Base-by-base conservation (phyloP, 148 eudicot genomes). In the Vaccinium darrowii region DNA sequence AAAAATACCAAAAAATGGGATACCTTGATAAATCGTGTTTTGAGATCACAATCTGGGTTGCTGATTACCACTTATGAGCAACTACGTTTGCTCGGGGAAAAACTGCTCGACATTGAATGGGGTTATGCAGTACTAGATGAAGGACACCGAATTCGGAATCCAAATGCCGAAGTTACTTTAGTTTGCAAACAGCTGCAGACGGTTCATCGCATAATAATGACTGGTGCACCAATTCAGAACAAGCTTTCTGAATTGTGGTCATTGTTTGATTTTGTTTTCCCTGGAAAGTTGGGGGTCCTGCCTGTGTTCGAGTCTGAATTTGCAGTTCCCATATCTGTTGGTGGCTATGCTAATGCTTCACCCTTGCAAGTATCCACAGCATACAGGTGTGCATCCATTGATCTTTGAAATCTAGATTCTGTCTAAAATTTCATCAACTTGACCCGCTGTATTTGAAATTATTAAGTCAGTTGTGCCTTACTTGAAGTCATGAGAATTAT, bases 331-430 rank as follows among this genome's bases (percentile, higher is more conserved):
- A 97, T 97, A 89, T 83, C 96, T 86, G 95, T 97, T 87, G 99
- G 99, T 80, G 99, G 99, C 86, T 97, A 97, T 93, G 98, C 99
- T 84, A 97, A 97, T 91, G 98, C 98, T 73, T 93, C 98, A 50
- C 98, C 98, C 1, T 88, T 97, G 81, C 99, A 97, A 94, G 99
- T 97, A 78, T 97, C 99, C 84, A 97, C 99, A 53, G 99, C 99
- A 79, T 97, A 94, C 93, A 97, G 99, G 98, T 96, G 81, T 62
- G 76, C 13, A 39, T 85, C 23, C 47, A 52, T 69, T 25, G 74
- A 54, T 47, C 72, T 83, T 43, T 81, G 81, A 78, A 77, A 50
- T 49, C 60, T 39, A 53, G 36, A 81, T 53, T 74, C 19, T 33
- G 47, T 25, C 3, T 49, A 10, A 67, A 79, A 84, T 27, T 84